These are phyloP conservation scores for Ascochyta rabiei DNA, from an alignment of 2,329 filamentous ascomycete genomes.

Conservation along the genomic window DNA sequence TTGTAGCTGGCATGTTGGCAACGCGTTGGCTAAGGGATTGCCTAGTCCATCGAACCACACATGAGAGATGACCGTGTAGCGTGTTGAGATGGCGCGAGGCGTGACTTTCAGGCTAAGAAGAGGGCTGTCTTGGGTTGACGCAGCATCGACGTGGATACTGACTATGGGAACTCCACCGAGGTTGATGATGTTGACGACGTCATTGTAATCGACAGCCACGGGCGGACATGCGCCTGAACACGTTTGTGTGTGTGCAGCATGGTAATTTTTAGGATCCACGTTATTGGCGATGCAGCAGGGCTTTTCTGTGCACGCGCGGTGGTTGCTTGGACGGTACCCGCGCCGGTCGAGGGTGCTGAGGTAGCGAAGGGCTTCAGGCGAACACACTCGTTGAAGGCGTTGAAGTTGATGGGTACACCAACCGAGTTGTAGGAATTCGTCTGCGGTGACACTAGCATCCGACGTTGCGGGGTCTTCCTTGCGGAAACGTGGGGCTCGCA, in stretches of 20 bases:
- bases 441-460: neutral
- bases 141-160: neutral
- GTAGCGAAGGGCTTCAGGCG: conserved; percentile 1
- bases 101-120: conserved; percentile 1
- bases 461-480: no score
- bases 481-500: no score
- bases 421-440: neutral
- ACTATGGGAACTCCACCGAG: conserved; percentile 8
- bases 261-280: neutral
- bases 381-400: neutral
- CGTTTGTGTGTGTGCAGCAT: neutral
- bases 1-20: conserved; percentile 16
- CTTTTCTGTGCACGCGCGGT: neutral
- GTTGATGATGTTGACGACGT: conserved; percentile 6
- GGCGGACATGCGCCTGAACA: neutral
- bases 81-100: neutral
- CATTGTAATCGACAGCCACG: neutral
- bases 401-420: conserved; percentile 9
- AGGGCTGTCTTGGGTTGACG: neutral
- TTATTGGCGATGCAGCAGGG: conserved; percentile 8
- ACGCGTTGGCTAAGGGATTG: conserved; percentile 15
- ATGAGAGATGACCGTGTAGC: conserved; percentile 20
- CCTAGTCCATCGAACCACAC: conserved; percentile 21
- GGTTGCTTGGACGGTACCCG: conserved; percentile 3
- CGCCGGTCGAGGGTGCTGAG: conserved; percentile 5